Evolutionary conservation across 371 early-diverging fungal genomes (phyloP).

Genomic region (Mortierella sp.): DNA sequence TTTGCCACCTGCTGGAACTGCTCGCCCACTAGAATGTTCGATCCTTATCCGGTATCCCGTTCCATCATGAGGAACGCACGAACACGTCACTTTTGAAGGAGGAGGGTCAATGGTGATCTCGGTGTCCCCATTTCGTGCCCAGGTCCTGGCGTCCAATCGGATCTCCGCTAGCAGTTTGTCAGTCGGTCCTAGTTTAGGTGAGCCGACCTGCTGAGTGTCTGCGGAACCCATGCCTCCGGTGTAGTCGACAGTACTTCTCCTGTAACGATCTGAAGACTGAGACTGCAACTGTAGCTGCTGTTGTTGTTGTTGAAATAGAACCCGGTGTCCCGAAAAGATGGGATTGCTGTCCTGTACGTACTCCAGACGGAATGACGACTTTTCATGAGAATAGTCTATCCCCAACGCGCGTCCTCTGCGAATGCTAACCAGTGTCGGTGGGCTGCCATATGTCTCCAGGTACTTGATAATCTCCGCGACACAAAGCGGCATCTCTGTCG

Average conservation of each 20-base stretch:
- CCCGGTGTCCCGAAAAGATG: constrained; percentile 46
- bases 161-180: constrained; percentile 57
- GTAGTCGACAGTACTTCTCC: constrained; percentile 27
- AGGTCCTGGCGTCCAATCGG: constrained; percentile 60
- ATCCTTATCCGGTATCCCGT: constrained; percentile 64
- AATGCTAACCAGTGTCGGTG: constrained; percentile 63
- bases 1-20: constrained; percentile 66
- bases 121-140: constrained; percentile 58
- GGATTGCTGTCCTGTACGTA: constrained; percentile 58
- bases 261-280: constrained; percentile 9
- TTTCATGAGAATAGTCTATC: constrained; percentile 59
- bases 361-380: constrained; percentile 65
- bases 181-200: constrained; percentile 39
- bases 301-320: constrained; percentile 13
- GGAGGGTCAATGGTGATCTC: constrained; percentile 68
- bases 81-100: constrained; percentile 60
- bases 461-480: constrained; percentile 59
- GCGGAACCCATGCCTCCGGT: constrained; percentile 4
- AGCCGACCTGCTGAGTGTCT: constrained; percentile 17
- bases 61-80: constrained; percentile 55
- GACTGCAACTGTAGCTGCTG: constrained; percentile 21
- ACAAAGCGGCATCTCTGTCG: constrained; percentile 56
- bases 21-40: constrained; percentile 62
- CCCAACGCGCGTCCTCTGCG: constrained; percentile 57
- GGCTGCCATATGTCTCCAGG: constrained; percentile 61